Evolutionary conservation across 2,329 filamentous ascomycete species (phyloP).

Genomic region (Aspergillus melleus): DNA sequence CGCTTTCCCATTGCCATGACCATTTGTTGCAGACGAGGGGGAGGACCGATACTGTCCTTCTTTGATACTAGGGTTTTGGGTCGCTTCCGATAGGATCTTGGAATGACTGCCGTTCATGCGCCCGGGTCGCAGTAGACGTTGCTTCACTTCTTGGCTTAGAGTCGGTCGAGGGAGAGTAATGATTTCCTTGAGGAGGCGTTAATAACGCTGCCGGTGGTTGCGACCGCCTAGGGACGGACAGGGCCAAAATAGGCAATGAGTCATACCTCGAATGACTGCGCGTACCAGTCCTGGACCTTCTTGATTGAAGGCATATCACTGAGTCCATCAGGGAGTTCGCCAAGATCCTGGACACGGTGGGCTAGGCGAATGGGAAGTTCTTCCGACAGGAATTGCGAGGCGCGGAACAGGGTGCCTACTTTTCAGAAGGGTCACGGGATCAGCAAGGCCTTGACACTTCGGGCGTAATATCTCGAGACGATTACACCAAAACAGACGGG

Average conservation of each 20-base stretch:
- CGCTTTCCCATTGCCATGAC: constrained; percentile 53
- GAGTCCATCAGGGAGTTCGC: constrained; percentile 87
- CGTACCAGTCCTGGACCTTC: constrained; percentile 97
- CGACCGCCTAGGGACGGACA: constrained; percentile 7
- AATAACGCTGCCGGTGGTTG: constrained; percentile 3
- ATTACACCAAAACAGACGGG: neutral
- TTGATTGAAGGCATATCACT: constrained; percentile 97
- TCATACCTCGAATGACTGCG: constrained; percentile 95
- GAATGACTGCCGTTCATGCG: constrained; percentile 57
- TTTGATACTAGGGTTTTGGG: constrained; percentile 83
- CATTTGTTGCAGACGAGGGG: constrained; percentile 37
- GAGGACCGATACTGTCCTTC: constrained; percentile 73
- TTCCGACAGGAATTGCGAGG: constrained; percentile 96
- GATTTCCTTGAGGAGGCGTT: constrained; percentile 66
- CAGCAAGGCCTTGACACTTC: constrained; percentile 10
- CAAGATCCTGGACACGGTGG: constrained; percentile 92
- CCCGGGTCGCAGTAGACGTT: constrained; percentile 64
- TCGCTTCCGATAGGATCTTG: constrained; percentile 75
- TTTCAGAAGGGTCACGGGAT: constrained; percentile 10
- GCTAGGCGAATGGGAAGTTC: constrained; percentile 95
- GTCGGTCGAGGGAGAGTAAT: constrained; percentile 78
- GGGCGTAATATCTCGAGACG: constrained; percentile 2
- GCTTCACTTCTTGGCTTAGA: constrained; percentile 72
- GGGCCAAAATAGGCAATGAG: constrained; percentile 10
- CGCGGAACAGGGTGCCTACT: constrained; percentile 88